Percentiles rank a stretch among this genome's conserved stretches.
phyloP scores from a whole-genome alignment of 768 basidiomycete genomes.

The Neoboletus subvelutipes region DNA sequence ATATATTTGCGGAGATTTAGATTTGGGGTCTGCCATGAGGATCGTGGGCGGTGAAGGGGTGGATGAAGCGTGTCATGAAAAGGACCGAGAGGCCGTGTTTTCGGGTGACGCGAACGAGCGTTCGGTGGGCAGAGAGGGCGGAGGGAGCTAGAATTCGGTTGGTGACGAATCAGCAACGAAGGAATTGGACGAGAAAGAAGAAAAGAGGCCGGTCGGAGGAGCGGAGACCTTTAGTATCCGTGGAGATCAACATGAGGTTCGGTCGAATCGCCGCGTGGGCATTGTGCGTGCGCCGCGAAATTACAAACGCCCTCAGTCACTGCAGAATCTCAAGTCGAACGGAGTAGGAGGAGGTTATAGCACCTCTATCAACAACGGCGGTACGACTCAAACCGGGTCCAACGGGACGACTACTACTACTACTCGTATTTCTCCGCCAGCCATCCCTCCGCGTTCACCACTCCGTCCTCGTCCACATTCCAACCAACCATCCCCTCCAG shows the following conservation, averaged over 20 bases:
- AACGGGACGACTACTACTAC: slow-evolving; percentile 9
- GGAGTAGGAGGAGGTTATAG: slow-evolving; percentile 7
- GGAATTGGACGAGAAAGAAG: not conserved
- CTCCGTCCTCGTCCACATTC: slow-evolving; percentile 30
- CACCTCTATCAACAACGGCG: slow-evolving; percentile 12
- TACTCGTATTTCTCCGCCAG: slow-evolving; percentile 16
- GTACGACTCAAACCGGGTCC: slow-evolving; percentile 3
- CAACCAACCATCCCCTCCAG: not conserved
- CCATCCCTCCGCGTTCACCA: slow-evolving; percentile 33
- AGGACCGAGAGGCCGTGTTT: slow-evolving; percentile 18
- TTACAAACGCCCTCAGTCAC: slow-evolving; percentile 35
- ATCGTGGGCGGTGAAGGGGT: slow-evolving; percentile 21
- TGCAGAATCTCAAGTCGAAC: slow-evolving; percentile 28
- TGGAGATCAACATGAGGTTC: slow-evolving; percentile 35
- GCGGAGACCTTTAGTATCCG: slow-evolving; percentile 19
- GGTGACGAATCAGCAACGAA: slow-evolving; percentile 7
- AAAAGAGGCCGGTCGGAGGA: slow-evolving; percentile 10
- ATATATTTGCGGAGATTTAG: slow-evolving; percentile 27
- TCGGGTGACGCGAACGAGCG: slow-evolving; percentile 20
- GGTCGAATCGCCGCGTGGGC: slow-evolving; percentile 45
- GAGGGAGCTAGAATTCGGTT: not conserved
- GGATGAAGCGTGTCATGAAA: slow-evolving; percentile 25
- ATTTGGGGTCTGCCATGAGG: slow-evolving; percentile 25
- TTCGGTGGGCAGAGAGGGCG: slow-evolving; percentile 11
- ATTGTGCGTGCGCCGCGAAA: slow-evolving; percentile 35